These are phyloP conservation scores for Cymbidium sinense DNA, from an alignment of 106 monocot species.

Conservation along the genomic window DNA sequence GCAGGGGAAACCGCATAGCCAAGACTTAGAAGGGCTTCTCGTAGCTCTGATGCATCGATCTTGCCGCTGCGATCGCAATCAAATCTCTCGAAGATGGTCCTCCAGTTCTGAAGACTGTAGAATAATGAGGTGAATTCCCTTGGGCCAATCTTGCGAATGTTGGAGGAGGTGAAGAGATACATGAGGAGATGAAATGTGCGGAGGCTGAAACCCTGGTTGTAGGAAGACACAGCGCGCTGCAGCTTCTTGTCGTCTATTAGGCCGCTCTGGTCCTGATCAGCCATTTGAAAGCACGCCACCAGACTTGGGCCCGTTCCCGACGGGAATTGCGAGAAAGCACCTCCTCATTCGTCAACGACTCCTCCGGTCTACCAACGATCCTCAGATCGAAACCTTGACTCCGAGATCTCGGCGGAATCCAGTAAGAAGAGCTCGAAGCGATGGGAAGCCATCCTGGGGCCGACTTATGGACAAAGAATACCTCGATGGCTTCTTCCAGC, in stretches of 20 bases:
- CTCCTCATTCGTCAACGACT: slow-evolving; percentile 31
- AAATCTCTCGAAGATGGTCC: slow-evolving; percentile 83
- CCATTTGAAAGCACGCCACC: slow-evolving; percentile 83
- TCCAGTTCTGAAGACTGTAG: slow-evolving; percentile 98
- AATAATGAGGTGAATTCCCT: slow-evolving; percentile 90
- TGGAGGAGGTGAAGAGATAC: slow-evolving; percentile 88
- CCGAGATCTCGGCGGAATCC: slow-evolving; percentile 29
- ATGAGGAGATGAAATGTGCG: slow-evolving; percentile 93
- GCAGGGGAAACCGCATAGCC: slow-evolving; percentile 76
- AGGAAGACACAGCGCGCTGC: slow-evolving; percentile 67
- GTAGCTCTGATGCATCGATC: slow-evolving; percentile 68
- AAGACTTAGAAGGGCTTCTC: slow-evolving; percentile 81
- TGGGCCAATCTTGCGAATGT: slow-evolving; percentile 83
- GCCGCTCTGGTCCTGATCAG: slow-evolving; percentile 86
- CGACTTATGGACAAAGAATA: slow-evolving; percentile 21
- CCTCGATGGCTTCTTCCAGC: slow-evolving; percentile 42
- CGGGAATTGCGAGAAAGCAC: slow-evolving; percentile 9
- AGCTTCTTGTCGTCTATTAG: slow-evolving; percentile 93
- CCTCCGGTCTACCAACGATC: slow-evolving; percentile 10
- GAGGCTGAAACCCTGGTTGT: slow-evolving; percentile 85
- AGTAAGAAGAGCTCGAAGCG: slow-evolving; percentile 39
- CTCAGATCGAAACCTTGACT: slow-evolving; percentile 15
- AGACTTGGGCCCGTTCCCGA: slow-evolving; percentile 71
- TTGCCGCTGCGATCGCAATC: slow-evolving; percentile 93
- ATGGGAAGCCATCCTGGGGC: slow-evolving; percentile 53